Evolutionary conservation across 2,329 filamentous ascomycete genomes (phyloP).

Genomic region (Alternaria brassicae): DNA sequence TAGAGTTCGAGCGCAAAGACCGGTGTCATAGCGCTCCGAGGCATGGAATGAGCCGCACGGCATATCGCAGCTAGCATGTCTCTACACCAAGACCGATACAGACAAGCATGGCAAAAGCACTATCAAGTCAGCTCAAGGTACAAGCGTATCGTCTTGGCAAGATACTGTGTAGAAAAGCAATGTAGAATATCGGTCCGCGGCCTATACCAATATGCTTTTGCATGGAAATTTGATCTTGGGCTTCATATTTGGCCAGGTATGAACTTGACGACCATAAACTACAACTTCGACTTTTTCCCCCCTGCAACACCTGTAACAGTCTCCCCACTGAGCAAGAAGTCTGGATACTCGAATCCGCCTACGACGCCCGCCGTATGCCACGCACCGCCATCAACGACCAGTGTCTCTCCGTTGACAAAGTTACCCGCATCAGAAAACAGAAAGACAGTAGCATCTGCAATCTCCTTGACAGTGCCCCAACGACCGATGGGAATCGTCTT

Average conservation of each 20-base stretch:
- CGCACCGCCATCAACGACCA: conserved; percentile 69
- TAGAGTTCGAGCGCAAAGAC: background rate
- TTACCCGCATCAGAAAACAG: conserved; percentile 85
- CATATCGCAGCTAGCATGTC: background rate
- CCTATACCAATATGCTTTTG: background rate
- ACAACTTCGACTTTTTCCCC: conserved; percentile 64
- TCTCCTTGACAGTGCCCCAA: conserved; percentile 81
- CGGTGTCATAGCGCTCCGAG: background rate
- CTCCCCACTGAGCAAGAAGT: conserved; percentile 62
- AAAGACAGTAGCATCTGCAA: conserved; percentile 90
- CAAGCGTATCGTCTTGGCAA: background rate
- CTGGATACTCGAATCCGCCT: conserved; percentile 61
- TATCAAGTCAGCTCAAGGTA: background rate
- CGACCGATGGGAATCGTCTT: conserved; percentile 72
- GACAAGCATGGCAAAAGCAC: background rate
- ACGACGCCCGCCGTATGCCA: conserved; percentile 55
- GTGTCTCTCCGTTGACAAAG: conserved; percentile 81
- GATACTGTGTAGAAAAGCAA: too few species aligned
- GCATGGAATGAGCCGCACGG: background rate
- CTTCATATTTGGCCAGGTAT: background rate
- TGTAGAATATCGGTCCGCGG: background rate
- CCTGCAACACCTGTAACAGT: conserved; percentile 65
- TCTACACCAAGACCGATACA: background rate
- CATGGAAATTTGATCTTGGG: background rate
- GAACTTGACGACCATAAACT: background rate